Base-by-base conservation (phyloP, 805 yeast species). In the Debaryomyces tyrocola region DNA sequence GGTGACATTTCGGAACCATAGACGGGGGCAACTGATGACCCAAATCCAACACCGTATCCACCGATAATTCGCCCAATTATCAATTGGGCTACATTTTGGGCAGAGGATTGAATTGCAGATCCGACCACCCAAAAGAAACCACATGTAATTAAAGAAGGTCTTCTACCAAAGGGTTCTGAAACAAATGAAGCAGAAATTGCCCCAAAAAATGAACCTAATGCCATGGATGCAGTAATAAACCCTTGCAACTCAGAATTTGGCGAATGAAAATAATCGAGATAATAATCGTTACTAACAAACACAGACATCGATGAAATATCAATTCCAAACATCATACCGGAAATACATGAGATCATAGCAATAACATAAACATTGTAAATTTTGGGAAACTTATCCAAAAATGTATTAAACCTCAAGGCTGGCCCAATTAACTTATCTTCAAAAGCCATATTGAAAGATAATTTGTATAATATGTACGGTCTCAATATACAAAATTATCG, bases 251-350 rank as follows among this genome's bases (percentile, higher is more conserved):
- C 18, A 17, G 18, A 17, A 17, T 17, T 17, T 17, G 18, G 18
- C 2, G 18, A 17, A 17, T 17, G 2, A 9, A 6, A 64, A 60
- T 15, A 43, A 57, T 11, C 6, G 60, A 45, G 35, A 62, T 86
- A 87, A 11, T 69, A 66, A 2, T 18, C 39, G 14, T 56, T 57
- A 44, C 64, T 59, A 27, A 86, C 70, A 55, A 86, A 85, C 1
- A 87, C 83, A 1, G 90, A 78, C 70, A 87, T 79, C 0, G 94
- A 85, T 2, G 91, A 80, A 42, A 85, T 80, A 59, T 87, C 95
- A 58, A 85, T 79, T 39, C 95, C 92, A 64, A 84, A 79, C 57
- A 86, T 72, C 63, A 81, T 67, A 36, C 90, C 90, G 40, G 86
- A 84, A 18, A 84, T 59, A 46, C 86, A 74, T 38, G 88, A 73